Base-by-base conservation (phyloP, 2,329 filamentous ascomycete genomes). In the Ilyonectria sp. region DNA sequence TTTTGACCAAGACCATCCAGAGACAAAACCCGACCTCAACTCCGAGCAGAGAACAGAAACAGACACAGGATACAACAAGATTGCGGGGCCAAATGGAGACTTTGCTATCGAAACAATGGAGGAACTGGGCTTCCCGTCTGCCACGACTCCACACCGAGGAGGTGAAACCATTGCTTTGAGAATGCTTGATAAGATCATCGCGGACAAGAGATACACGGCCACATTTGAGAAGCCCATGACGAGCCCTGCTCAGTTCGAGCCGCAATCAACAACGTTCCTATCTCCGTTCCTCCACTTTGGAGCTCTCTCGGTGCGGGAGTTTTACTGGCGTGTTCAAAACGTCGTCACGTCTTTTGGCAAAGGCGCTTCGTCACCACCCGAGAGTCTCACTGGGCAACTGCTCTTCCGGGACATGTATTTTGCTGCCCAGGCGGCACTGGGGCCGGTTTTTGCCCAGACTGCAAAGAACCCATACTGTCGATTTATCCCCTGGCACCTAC, bases 341-440 rank as follows among this genome's bases (percentile, higher is more conserved):
- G 85, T 92, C 1, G 85, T 93, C 2, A 81, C 87, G 5, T 81
- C 82, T 11, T 89, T 89, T 73, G 86, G 87, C 37, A 84, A 85
- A 37, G 84, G 84, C 2, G 87, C 87, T 3, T 91, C 89, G 8
- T 82, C 84, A 29, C 89, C 91, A 1, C 93, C 93, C 0, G 89
- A 89, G n/a, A 92, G 89, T 68, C 79, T 95, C 17, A 90, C 87
- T 0, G 93, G 93, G 3, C 93, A 95, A 73, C 80, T 95, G 1
- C 83, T 94, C 11, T 95, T 95, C 78, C 86, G 93, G 17, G 93
- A 95, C 76, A 95, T 95, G 93, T 95, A 94, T 79, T 94, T 95
- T 73, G 92, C 88, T 15, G 92, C 92, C 0, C 92, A 95, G 76
- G 91, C 92, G 1, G 86, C 88, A 0, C 81, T 94, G 1, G 92